Percentiles rank a stretch among this genome's conserved stretches.
phyloP scores from a whole-genome alignment of 495 filamentous ascomycete species.

The Trichocladium uniseriatum region DNA sequence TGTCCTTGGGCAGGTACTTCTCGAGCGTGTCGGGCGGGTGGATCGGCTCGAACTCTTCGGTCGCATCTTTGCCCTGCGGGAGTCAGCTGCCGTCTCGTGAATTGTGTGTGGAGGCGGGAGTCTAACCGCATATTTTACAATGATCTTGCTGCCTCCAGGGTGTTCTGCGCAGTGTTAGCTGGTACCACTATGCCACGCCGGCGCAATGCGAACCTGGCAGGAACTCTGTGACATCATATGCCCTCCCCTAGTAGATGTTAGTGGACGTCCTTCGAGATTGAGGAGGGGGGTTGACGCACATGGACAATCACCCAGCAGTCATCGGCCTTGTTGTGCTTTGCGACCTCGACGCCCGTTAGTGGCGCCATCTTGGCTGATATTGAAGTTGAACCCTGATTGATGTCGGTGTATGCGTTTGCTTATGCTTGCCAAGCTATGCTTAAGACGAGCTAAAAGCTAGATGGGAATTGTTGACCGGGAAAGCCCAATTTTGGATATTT shows the following conservation, averaged over 20 bases:
- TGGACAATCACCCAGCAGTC: slow-evolving; percentile 78
- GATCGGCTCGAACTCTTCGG: slow-evolving; percentile 72
- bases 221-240: slow-evolving; percentile 77
- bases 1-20: slow-evolving; percentile 72
- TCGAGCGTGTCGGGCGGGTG: slow-evolving; percentile 71
- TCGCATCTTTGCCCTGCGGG: slow-evolving; percentile 65
- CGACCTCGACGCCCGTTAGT: slow-evolving; percentile 54
- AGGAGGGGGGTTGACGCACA: slow-evolving; percentile 23
- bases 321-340: slow-evolving; percentile 55
- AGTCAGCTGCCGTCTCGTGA: slow-evolving; percentile 3
- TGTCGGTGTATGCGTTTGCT: no score
- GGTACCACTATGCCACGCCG: not conserved
- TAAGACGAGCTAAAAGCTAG: no score
- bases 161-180: slow-evolving; percentile 44
- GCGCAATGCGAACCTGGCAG: slow-evolving; percentile 34
- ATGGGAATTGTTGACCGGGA: no score
- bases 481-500: no score
- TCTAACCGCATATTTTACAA: slow-evolving; percentile 62
- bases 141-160: slow-evolving; percentile 69
- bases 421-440: no score
- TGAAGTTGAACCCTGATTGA: not conserved
- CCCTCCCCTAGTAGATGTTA: slow-evolving; percentile 34
- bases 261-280: not conserved
- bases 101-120: not conserved
- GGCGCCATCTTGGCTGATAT: slow-evolving; percentile 21